Evolutionary conservation across 495 filamentous ascomycete genomes (phyloP), one percentile per base, ranked within the genome.

Genomic region (Xanthoparmelia taractica): DNA sequence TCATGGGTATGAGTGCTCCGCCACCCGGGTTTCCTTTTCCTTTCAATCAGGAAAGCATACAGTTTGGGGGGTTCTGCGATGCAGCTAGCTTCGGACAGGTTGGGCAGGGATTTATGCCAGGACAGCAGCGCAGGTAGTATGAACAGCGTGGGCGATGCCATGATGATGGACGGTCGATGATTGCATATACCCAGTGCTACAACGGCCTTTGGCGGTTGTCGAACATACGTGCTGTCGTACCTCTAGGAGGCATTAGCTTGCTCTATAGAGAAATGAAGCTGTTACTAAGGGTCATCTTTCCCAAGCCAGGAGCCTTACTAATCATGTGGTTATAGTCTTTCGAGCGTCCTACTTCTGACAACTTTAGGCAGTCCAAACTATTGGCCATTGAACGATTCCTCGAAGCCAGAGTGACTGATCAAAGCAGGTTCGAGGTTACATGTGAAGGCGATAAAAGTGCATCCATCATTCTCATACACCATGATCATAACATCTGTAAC

Each of bases 21-120:
- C 71, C 77, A 23, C 67, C 69, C 15, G 78, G 77, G 10, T 81
- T 81, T 59, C 76, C 74, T 23, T 75, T 78, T 72, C 77, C 76
- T 8, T 78, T 70, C 56, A 78, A 76, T 59, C 76, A 72, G 1
- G 77, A 80, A 41, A 74, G 69, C 8, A 55, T 63, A 40, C 45
- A 45, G 13, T 61, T 55, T 23, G 66, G 59, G 25, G 48, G 37
- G 25, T 63, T 65, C 18, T 34, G 65, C 12, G 65, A 55, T 34
- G 55, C 20, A 31, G 57, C 25, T 3, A 57, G 18, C 11, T 65
- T 68, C 55, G 63, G 63, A 37, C 66, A 67, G 36, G 65, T 58
- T 11, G 50, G 25, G 48, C 48, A 54, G 15, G 50, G 50, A 5
- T 54, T 54, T 11, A 54, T 54, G 50, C 50, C 50, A 20, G 50